phyloP scores from a whole-genome alignment of 2,329 filamentous ascomycete species.

The Monosporascus ibericus region DNA sequence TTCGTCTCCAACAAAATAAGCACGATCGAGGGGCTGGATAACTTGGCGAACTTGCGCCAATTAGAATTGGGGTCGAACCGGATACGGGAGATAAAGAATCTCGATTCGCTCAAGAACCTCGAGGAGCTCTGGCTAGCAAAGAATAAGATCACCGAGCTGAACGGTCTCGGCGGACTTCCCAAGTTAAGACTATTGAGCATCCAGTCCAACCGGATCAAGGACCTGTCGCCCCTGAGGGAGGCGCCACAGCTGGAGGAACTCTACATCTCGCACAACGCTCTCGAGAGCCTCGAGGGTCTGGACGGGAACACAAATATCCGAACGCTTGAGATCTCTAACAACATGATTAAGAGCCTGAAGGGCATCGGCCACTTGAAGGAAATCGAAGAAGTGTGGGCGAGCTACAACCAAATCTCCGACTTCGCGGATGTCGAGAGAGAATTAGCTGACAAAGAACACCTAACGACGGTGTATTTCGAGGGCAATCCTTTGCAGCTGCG shows the following conservation, averaged over 20 bases:
- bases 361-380: constrained; percentile 63
- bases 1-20: constrained; percentile 94
- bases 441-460: constrained; percentile 68
- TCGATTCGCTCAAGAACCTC: constrained; percentile 70
- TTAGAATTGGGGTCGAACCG: constrained; percentile 89
- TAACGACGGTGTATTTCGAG: constrained; percentile 94
- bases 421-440: constrained; percentile 78
- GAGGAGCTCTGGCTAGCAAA: constrained; percentile 92
- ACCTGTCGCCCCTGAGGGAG: constrained; percentile 67
- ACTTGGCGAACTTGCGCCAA: constrained; percentile 68
- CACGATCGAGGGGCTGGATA: constrained; percentile 77
- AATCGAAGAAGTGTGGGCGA: constrained; percentile 91
- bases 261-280: constrained; percentile 92
- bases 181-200: constrained; percentile 87
- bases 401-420: constrained; percentile 74
- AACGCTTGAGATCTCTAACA: constrained; percentile 85
- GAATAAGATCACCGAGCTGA: constrained; percentile 88
- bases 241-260: constrained; percentile 80
- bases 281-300: constrained; percentile 70
- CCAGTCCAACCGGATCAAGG: constrained; percentile 86
- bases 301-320: constrained; percentile 61
- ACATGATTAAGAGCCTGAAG: constrained; percentile 68
- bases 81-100: constrained; percentile 80
- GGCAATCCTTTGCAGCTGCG: constrained; percentile 82
- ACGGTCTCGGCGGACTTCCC: constrained; percentile 65